phyloP scores from a whole-genome alignment of 768 basidiomycete species.

The Serendipita vermifera region DNA sequence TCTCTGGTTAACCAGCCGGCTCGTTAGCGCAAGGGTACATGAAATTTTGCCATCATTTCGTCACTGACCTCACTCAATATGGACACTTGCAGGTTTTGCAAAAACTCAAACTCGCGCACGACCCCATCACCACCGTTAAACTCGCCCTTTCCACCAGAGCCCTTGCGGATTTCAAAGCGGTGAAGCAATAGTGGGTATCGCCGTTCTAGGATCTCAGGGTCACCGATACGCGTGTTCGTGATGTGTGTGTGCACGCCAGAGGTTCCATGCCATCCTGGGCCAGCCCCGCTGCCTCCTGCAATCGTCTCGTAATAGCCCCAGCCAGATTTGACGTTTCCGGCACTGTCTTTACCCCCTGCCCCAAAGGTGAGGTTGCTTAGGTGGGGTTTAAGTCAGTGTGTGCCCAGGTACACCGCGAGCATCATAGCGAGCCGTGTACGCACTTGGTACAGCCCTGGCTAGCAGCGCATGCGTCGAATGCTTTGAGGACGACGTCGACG shows the following conservation, averaged over 20 bases:
- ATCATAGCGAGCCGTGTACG: conserved; percentile 21
- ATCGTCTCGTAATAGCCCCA: conserved; percentile 97
- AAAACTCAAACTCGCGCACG: conserved; percentile 68
- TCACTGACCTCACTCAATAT: conserved; percentile 69
- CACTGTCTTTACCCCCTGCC: conserved; percentile 70
- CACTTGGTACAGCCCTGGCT: conserved; percentile 92
- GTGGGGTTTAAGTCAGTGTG: background rate
- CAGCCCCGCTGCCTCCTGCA: conserved; percentile 87
- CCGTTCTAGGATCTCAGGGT: conserved; percentile 86
- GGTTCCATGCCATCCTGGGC: conserved; percentile 79
- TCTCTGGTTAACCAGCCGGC: conserved; percentile 33
- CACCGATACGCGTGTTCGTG: conserved; percentile 85
- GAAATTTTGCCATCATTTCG: conserved; percentile 11
- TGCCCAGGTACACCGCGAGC: background rate
- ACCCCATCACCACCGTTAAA: conserved; percentile 79
- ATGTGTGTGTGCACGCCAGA: conserved; percentile 91
- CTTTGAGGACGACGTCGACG: conserved; percentile 85
- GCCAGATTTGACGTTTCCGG: conserved; percentile 59
- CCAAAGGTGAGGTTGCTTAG: conserved; percentile 79
- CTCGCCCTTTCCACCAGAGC: conserved; percentile 56
- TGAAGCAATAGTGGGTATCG: conserved; percentile 86
- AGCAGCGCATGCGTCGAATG: conserved; percentile 82
- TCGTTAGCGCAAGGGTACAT: background rate
- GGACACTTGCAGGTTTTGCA: conserved; percentile 71
- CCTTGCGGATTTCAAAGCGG: conserved; percentile 61